Evolutionary conservation across 805 yeast genomes (phyloP), one percentile per base, ranked within the genome.

Genomic region (Candida manassasensis): DNA sequence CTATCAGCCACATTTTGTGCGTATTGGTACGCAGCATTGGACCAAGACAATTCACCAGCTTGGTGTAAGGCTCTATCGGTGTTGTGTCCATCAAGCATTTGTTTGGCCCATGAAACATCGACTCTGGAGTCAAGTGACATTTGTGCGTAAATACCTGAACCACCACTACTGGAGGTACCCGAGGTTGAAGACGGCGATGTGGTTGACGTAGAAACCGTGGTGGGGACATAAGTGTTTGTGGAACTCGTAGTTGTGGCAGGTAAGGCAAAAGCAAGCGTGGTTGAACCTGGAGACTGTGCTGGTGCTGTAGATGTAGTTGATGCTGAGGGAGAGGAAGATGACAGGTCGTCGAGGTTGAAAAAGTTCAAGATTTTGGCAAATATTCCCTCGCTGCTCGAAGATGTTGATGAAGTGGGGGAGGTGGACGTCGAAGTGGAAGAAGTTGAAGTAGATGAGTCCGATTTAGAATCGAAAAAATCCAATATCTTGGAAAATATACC

Each of bases 51-150:
- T 0, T 46, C 48, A 4, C 46, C 53, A 4, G 47, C 64, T 19
- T 53, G 52, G 36, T 61, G 67, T 6, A 39, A 34, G 2, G 59
- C 59, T 33, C 68, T 47, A 38, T 61, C 50, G 19, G 44, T 27
- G 41, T 61, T 61, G 48, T 61, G 68, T 3, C 61, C 53, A 34
- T 55, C 58, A 32, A 61, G 51, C 27, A 55, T 59, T 21, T 44
- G 50, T 19, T 40, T 47, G 13, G 65, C 61, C 35, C 59, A 61
- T n/a, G 29, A 27, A 16, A 39, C 34, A 44, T 60, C 62, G 27
- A 53, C 41, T 3, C 45, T 51, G 3, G 47, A 43, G n/a, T 55
- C 51, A 16, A 42, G 40, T 40, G 27, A 16, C 30, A 46, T 35
- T 6, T 42, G 48, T 6, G 44, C 37, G 40, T 39, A 36, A 29